Evolutionary conservation across 2,329 filamentous ascomycete species (phyloP).

Genomic region (Alternaria viburni): DNA sequence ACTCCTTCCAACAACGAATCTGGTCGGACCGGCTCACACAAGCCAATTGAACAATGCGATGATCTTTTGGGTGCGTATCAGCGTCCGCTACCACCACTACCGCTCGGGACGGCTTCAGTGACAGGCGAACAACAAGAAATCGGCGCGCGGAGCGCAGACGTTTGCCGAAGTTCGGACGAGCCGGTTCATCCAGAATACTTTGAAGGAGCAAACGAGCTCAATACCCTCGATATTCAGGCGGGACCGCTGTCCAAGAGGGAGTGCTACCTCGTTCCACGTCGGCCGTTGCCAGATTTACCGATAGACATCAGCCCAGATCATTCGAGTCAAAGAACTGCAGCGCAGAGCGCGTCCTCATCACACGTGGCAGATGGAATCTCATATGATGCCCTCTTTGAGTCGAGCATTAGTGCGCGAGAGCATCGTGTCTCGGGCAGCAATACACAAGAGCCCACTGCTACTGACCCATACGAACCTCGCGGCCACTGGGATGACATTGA

Average conservation of each 20-base stretch:
- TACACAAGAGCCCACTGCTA: slow-evolving; percentile 1
- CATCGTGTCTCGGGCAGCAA: background rate
- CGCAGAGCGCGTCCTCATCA: background rate
- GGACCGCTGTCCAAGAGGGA: background rate
- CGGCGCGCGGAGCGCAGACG: background rate
- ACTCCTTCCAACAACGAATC: background rate
- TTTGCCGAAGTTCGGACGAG: background rate
- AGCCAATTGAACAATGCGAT: background rate
- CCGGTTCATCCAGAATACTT: background rate
- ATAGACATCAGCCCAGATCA: background rate
- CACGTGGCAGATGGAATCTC: background rate
- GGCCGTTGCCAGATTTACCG: background rate
- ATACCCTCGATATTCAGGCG: background rate
- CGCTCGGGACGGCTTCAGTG: slow-evolving; percentile 6
- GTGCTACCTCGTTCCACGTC: background rate
- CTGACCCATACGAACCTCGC: background rate
- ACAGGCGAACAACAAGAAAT: background rate
- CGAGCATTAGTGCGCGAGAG: background rate
- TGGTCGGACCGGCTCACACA: background rate
- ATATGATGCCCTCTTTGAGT: background rate
- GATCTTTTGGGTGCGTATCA: background rate
- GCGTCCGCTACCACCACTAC: slow-evolving; percentile 20
- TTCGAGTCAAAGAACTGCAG: background rate
- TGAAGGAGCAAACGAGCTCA: background rate
- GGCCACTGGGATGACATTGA: slow-evolving; percentile 1